Conservation (phyloP, 345 rosid genomes). For the Anastatica hierochuntica region DNA sequence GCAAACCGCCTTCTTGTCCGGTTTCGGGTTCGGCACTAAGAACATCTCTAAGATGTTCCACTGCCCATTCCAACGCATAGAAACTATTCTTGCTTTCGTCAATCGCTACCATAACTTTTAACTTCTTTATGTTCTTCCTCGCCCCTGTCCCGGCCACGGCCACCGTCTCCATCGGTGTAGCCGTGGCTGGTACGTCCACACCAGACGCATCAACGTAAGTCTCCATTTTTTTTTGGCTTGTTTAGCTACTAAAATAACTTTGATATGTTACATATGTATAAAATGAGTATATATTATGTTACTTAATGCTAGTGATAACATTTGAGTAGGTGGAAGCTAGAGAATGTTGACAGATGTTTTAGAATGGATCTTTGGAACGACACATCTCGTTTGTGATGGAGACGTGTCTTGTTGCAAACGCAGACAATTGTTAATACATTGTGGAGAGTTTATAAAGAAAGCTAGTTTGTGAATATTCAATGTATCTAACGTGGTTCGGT, state of each 20-base stretch:
- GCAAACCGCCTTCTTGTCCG: constrained; percentile 24
- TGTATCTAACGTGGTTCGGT: no score
- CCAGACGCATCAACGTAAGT: constrained; percentile 14
- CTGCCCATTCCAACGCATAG: constrained; percentile 53
- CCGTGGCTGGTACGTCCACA: constrained; percentile 3
- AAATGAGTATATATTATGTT: no score
- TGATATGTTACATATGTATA: background rate
- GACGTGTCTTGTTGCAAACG: constrained; percentile 7
- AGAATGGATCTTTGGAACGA: background rate
- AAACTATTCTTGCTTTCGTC: constrained; percentile 63
- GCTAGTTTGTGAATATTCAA: no score
- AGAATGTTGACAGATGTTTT: constrained; percentile 12
- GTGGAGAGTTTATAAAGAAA: no score
- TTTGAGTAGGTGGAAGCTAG: constrained; percentile 17
- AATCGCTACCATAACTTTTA: constrained; percentile 46
- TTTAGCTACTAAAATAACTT: no score
- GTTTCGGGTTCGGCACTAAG: constrained; percentile 10
- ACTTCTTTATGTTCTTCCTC: constrained; percentile 21
- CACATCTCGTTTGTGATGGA: constrained; percentile 1
- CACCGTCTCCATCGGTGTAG: background rate
- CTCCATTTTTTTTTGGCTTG: constrained; percentile 7
- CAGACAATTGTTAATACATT: no score
- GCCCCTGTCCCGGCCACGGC: no score
- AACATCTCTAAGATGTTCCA: constrained; percentile 29
- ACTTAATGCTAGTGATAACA: no score